phyloP scores from a whole-genome alignment of 305 asterid genomes.

The Rubia tinctorum region DNA sequence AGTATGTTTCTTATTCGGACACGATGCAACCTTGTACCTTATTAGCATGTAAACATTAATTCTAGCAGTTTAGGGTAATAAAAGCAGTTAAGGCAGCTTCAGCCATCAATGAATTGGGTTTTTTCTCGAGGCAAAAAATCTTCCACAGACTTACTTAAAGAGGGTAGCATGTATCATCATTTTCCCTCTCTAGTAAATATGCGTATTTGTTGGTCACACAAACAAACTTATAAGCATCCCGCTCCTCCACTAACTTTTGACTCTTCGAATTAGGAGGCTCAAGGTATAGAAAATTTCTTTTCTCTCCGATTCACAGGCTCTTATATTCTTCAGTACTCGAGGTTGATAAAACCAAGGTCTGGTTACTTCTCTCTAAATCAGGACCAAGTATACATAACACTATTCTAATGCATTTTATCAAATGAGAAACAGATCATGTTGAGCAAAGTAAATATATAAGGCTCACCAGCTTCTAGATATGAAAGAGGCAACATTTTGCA shows the following conservation, averaged over 20 bases:
- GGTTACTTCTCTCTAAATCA: constrained; percentile 40
- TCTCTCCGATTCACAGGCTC: constrained; percentile 46
- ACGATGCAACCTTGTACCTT: too few species aligned
- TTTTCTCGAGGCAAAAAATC: constrained; percentile 58
- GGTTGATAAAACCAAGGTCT: constrained; percentile 24
- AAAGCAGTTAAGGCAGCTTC: constrained; percentile 68
- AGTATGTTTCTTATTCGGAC: too few species aligned
- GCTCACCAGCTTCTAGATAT: constrained; percentile 83
- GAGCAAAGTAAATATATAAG: constrained; percentile 67
- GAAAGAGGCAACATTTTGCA: constrained; percentile 66
- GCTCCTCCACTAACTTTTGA: constrained; percentile 42
- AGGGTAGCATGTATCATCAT: constrained; percentile 53
- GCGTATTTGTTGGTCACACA: constrained; percentile 30
- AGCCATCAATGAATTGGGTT: constrained; percentile 36
- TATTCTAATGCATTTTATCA: constrained; percentile 73
- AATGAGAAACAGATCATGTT: constrained; percentile 38
- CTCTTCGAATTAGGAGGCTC: constrained; percentile 52
- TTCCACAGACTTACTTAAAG: constrained; percentile 54
- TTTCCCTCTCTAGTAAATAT: constrained; percentile 50
- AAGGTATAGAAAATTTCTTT: constrained; percentile 49
- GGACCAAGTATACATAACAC: constrained; percentile 67
- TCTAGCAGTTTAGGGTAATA: too few species aligned
- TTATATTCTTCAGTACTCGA: constrained; percentile 28
- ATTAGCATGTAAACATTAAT: too few species aligned
- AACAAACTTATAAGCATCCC: constrained; percentile 27